Percentiles rank a stretch among this genome's conserved stretches.
Evolutionary conservation across 1,284 basidiomycete genomes (phyloP).

Genomic region (Cryptococcus floricola): DNA sequence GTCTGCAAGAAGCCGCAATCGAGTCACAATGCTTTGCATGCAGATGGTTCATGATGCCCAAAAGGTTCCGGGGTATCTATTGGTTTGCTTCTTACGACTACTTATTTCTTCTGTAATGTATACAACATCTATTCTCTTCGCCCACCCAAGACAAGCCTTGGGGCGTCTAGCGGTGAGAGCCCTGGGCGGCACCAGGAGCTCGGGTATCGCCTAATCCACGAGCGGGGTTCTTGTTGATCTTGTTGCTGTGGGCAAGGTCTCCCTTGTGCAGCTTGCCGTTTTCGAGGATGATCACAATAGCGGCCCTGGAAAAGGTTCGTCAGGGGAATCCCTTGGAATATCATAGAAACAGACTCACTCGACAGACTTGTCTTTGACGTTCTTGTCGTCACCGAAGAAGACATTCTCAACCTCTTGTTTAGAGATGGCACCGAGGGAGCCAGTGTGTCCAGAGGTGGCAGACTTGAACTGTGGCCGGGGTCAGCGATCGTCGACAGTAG

Average conservation of each 20-base stretch:
- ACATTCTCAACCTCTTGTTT: conserved; percentile 43
- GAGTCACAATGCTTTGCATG: background rate
- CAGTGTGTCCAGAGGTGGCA: conserved; percentile 39
- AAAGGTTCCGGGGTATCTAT: background rate
- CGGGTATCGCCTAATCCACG: conserved; percentile 34
- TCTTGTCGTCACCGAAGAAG: conserved; percentile 45
- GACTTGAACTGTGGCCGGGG: conserved; percentile 33
- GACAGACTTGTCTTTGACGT: conserved; percentile 43
- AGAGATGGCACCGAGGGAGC: conserved; percentile 37
- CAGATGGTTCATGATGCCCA: background rate
- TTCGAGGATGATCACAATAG: conserved; percentile 42
- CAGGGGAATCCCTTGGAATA: background rate
- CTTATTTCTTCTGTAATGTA: background rate
- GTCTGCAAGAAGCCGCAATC: background rate
- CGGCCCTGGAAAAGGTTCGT: conserved; percentile 27
- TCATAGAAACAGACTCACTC: conserved; percentile 32
- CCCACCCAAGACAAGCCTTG: background rate
- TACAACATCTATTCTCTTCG: background rate
- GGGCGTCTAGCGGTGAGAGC: conserved; percentile 22
- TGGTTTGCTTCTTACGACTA: background rate
- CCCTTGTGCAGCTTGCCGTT: conserved; percentile 34
- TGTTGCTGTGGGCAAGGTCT: conserved; percentile 24
- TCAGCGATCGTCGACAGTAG: background rate
- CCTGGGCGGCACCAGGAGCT: conserved; percentile 18
- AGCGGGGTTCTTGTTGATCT: conserved; percentile 38